Evolutionary conservation across 2,329 filamentous ascomycete genomes (phyloP), one percentile per base, ranked within the genome.

Genomic region (Talaromyces sp.): DNA sequence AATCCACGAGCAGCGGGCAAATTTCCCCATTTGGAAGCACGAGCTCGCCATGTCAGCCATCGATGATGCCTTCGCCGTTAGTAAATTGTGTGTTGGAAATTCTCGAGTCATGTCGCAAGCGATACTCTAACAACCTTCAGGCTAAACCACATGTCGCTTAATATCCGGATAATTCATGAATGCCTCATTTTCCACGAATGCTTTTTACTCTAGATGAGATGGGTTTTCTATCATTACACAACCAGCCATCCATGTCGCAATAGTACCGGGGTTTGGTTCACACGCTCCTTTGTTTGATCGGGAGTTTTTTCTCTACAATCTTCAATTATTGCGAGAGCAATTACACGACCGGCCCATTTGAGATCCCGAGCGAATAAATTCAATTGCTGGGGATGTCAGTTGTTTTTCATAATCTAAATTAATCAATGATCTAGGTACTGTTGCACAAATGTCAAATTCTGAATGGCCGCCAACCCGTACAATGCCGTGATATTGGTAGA

Each of bases 381-480:
- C 22, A 22, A 22, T 22, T 22, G 22, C 22, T 22, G 22, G 22
- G 22, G 22, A 22, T 22, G 22, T 22, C 22, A 22, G 22, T 22
- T 22, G 22, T 22, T 22, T 22, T 22, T 22, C 22, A 22, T 22
- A 22, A 22, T 22, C 22, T 22, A 22, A 22, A 22, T 22, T 22
- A 22, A 22, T 22, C 22, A 22, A 22, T 22, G 22, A 22, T 22
- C 22, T 22, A 22, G 22, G 22, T 22, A 22, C 22, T 22, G 22
- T 22, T 22, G 22, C 22, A 41, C 13, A 14, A 67, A 60, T 3
- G 69, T 69, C 68, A 88, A 67, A 62, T 85, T 82, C 69, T 85
- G 82, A 65, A 88, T 87, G 0, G 80, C 84, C 1, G 84, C 82
- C 59, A 87, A 67, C 0, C 85, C 85, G 71, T 87, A 88, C 65